phyloP scores from a whole-genome alignment of 2,329 filamentous ascomycete genomes.

The Fusarium goolgardi region DNA sequence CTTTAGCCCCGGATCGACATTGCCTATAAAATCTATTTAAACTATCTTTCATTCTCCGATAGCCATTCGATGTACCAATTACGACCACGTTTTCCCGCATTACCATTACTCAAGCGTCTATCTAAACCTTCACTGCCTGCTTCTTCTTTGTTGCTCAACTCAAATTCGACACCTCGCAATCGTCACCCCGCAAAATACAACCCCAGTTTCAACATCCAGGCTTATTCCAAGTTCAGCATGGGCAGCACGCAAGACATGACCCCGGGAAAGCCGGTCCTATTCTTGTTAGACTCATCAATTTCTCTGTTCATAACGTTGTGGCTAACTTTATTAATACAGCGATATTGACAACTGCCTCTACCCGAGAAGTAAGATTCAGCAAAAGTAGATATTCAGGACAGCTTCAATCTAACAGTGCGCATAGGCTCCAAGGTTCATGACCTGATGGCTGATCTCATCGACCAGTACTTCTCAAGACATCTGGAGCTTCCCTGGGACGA shows the following conservation, averaged over 20 bases:
- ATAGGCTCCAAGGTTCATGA: slow-evolving; percentile 83
- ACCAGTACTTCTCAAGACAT: slow-evolving; percentile 72
- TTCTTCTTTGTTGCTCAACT: slow-evolving; percentile 25
- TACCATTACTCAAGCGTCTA: slow-evolving; percentile 34
- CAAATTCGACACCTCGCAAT: slow-evolving; percentile 28
- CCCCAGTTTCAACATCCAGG: slow-evolving; percentile 15
- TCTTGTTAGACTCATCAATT: slow-evolving; percentile 53
- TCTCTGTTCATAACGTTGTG: background rate
- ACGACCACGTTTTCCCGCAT: slow-evolving; percentile 40
- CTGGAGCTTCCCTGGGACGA: slow-evolving; percentile 80
- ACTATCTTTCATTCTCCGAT: slow-evolving; percentile 6
- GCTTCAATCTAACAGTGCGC: slow-evolving; percentile 15
- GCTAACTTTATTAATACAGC: slow-evolving; percentile 63
- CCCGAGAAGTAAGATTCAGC: slow-evolving; percentile 74
- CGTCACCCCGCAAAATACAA: slow-evolving; percentile 19
- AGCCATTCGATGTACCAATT: slow-evolving; percentile 41
- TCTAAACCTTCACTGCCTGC: slow-evolving; percentile 21
- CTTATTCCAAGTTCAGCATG: slow-evolving; percentile 44
- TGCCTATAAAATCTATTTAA: slow-evolving; percentile 21
- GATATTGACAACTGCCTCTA: slow-evolving; percentile 99
- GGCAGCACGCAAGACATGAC: slow-evolving; percentile 51
- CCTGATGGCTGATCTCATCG: slow-evolving; percentile 87
- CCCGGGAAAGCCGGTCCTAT: slow-evolving; percentile 55
- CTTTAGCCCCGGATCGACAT: slow-evolving; percentile 27
- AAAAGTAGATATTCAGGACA: slow-evolving; percentile 3